Evolutionary conservation across 1,139 yeast genomes (phyloP).

Genomic region (Yamadazyma aaseri): DNA sequence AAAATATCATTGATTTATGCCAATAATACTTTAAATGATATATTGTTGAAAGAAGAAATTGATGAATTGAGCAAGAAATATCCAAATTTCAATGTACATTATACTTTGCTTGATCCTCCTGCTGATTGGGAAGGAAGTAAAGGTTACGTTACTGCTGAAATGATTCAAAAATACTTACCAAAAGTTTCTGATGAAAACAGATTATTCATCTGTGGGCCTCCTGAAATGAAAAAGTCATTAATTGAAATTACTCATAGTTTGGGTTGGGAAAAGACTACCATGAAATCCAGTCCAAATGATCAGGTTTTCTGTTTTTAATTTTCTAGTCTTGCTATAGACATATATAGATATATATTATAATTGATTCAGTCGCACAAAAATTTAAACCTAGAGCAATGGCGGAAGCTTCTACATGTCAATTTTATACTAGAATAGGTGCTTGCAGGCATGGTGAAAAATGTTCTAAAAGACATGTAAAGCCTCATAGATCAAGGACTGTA

Average conservation of each 20-base stretch:
- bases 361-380: not conserved
- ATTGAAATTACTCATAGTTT: conserved; percentile 50
- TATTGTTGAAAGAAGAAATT: conserved; percentile 64
- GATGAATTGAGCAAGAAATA: conserved; percentile 64
- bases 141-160: conserved; percentile 60
- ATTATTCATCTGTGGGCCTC: conserved; percentile 75
- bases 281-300: conserved; percentile 54
- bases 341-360: not conserved
- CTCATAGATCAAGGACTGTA: conserved; percentile 65
- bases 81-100: conserved; percentile 54
- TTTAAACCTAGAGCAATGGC: conserved; percentile 1
- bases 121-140: conserved; percentile 53
- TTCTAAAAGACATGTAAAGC: conserved; percentile 71
- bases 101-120: conserved; percentile 37
- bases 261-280: conserved; percentile 55
- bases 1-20: conserved; percentile 62
- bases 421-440: conserved; percentile 84
- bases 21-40: conserved; percentile 71
- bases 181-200: conserved; percentile 45
- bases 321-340: not conserved
- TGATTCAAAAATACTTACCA: conserved; percentile 54
- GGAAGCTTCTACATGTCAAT: conserved; percentile 33
- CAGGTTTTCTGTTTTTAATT: conserved; percentile 67
- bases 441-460: conserved; percentile 94
- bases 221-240: conserved; percentile 58